These are phyloP conservation scores for Acacia crassicarpa DNA, from an alignment of 306 rosid species.

Conservation along the genomic window DNA sequence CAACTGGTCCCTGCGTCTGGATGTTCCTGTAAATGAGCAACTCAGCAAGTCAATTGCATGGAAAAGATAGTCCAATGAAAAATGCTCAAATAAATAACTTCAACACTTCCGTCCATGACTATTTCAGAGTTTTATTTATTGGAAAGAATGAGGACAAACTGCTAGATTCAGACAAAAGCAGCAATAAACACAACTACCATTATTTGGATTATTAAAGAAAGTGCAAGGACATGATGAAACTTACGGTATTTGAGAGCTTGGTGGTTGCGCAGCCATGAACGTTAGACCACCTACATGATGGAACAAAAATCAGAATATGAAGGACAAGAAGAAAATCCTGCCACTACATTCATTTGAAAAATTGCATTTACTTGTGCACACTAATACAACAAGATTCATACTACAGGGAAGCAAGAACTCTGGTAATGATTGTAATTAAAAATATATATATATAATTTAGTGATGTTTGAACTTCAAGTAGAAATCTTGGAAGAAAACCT, in stretches of 20 bases:
- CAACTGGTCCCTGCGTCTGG: slow-evolving; percentile 59
- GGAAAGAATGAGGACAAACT: slow-evolving; percentile 1
- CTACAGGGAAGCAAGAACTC: neutral
- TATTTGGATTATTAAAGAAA: neutral
- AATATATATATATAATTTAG: neutral
- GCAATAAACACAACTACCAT: neutral
- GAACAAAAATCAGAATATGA: slow-evolving; percentile 29
- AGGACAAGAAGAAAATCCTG: neutral
- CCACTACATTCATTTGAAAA: neutral
- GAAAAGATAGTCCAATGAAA: neutral
- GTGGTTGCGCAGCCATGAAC: slow-evolving; percentile 60
- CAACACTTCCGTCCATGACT: neutral
- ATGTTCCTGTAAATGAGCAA: slow-evolving; percentile 59
- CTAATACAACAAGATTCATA: slow-evolving; percentile 22
- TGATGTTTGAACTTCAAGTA: slow-evolving; percentile 12
- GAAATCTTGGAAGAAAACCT: slow-evolving; percentile 47
- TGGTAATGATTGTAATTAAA: neutral
- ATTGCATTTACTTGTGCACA: slow-evolving; percentile 12
- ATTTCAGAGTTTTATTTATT: neutral
- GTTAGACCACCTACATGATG: slow-evolving; percentile 64
- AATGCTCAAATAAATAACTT: neutral
- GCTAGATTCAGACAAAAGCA: neutral
- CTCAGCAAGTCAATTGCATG: slow-evolving; percentile 8
- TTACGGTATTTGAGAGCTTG: slow-evolving; percentile 68
- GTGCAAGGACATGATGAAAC: slow-evolving; percentile 30